Base-by-base conservation (phyloP, 192 early-diverging fungal species). In the Rhizophagus clarus region DNA sequence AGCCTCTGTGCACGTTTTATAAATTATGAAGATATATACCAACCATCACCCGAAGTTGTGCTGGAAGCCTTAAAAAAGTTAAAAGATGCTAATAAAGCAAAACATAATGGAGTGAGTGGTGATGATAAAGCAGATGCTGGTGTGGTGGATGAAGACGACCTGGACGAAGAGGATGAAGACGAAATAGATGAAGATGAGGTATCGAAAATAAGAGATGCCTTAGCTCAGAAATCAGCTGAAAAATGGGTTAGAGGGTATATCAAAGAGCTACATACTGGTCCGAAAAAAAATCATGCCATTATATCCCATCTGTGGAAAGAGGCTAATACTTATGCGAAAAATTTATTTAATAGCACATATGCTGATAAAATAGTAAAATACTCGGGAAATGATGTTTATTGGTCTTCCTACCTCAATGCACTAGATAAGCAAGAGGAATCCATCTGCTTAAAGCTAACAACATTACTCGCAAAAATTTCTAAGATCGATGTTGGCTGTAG, bases 271-370 rank as follows among this genome's bases (percentile, higher is more conserved):
- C 73, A 22, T 74, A 51, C 61, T 14, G 56, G 26, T 34, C 73
- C 56, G 2, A 74, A 74, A 74, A 74, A 74, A 61, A 31, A 74
- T 74, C 11, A 61, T 28, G 26, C 51, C 26, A 61, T 74, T 31
- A 74, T 74, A 24, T 60, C 73, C 20, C 47, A 74, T 74, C 17
- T 74, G 61, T 74, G 51, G 32, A 61, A 74, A 74, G n/a, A 51
- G 17, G 73, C 56, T 1, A 1, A 5, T 61, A 74, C 20, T 31
- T 60, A 74, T 29, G 56, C 56, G 7, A 32, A 61, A 74, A 74
- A 74, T 28, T 74, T 71, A 42, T 71, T 24, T 28, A 11, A 34
- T 71, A 71, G 7, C 3, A 71, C 37, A 14, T 42, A 71, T 71
- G 37, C 17, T 40, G 28, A 42, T n/a, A 71, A n/a, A n/a, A n/a